Base-by-base conservation (phyloP, 225 moss, liverwort and hornwort species). In the Antitrichia curtipendula region DNA sequence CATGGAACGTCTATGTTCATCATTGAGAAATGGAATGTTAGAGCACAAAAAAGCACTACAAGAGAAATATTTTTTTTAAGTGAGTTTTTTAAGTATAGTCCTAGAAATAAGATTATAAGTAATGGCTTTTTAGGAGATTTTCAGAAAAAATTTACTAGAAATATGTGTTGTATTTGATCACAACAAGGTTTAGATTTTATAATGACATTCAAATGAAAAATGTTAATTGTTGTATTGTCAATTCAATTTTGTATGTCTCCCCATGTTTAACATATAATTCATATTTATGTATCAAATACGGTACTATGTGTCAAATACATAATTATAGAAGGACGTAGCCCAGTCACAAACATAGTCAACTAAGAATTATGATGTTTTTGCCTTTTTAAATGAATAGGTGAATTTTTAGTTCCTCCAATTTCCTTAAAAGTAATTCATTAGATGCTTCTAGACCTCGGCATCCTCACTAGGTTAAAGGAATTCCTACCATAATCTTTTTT, bases 11-110 rank as follows among this genome's bases (percentile, higher is more conserved):
- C 10, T 45, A 0, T 45, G 2, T 45, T 29, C 8, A 45, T 29
- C 0, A 1, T 29, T 1, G 0, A 10, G 1, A 47, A 47, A 28
- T 17, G 6, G 45, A 45, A 9, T 0, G 0, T 17, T 0, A 25
- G 2, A 45, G 1, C 2, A 3, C 1, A 0, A 47, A 45, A 45
- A 6, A n/a, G n/a, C n/a, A n/a, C n/a, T n/a, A n/a, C n/a, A n/a
- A n/a, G n/a, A n/a, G n/a, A n/a, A n/a, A n/a, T n/a, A n/a, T n/a
- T n/a, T n/a, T n/a, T n/a, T n/a, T n/a, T n/a, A n/a, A n/a, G n/a
- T n/a, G n/a, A n/a, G n/a, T n/a, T n/a, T n/a, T n/a, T n/a, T n/a
- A n/a, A n/a, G n/a, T n/a, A n/a, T n/a, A n/a, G n/a, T n/a, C n/a
- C n/a, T n/a, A n/a, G n/a, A n/a, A n/a, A n/a, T n/a, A n/a, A n/a